These are phyloP conservation scores for Boletus rubescentipes DNA, from an alignment of 768 basidiomycete species.

Conservation along the genomic window DNA sequence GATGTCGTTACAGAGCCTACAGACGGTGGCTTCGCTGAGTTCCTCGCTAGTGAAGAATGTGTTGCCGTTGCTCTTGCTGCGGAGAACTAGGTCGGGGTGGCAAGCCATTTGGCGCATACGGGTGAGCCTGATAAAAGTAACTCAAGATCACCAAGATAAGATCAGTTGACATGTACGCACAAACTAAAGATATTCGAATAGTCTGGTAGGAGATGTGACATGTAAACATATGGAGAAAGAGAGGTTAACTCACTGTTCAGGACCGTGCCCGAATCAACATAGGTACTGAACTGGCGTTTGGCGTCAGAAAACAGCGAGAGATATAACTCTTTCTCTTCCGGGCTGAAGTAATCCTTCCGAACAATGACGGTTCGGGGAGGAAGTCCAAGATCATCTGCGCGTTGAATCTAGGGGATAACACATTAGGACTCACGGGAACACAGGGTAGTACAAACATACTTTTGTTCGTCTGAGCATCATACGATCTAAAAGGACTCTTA, in stretches of 20 bases:
- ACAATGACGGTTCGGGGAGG: constrained; percentile 91
- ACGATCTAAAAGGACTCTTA: constrained; percentile 82
- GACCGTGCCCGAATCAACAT: constrained; percentile 85
- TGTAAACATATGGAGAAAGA: neutral
- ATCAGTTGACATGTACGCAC: constrained; percentile 37
- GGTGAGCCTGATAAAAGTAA: constrained; percentile 61
- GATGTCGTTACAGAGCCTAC: constrained; percentile 93
- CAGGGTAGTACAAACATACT: constrained; percentile 34
- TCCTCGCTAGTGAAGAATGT: constrained; percentile 57
- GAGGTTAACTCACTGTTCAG: constrained; percentile 72
- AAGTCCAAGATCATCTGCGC: constrained; percentile 93
- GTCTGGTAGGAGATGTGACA: constrained; percentile 42
- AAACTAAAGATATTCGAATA: constrained; percentile 89
- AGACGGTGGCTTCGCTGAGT: constrained; percentile 75
- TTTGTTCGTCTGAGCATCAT: constrained; percentile 97
- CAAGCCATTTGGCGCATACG: constrained; percentile 97
- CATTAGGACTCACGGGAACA: neutral
- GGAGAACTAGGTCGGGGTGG: constrained; percentile 90
- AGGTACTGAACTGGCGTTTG: constrained; percentile 89
- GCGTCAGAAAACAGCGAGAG: constrained; percentile 89
- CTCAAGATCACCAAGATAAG: neutral
- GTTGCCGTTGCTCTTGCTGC: constrained; percentile 75
- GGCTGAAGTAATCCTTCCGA: constrained; percentile 88
- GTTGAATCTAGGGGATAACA: constrained; percentile 61
- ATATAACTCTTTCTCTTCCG: constrained; percentile 96